Base-by-base conservation (phyloP, 2,329 filamentous ascomycete species). In the Fonsecaea nubica region DNA sequence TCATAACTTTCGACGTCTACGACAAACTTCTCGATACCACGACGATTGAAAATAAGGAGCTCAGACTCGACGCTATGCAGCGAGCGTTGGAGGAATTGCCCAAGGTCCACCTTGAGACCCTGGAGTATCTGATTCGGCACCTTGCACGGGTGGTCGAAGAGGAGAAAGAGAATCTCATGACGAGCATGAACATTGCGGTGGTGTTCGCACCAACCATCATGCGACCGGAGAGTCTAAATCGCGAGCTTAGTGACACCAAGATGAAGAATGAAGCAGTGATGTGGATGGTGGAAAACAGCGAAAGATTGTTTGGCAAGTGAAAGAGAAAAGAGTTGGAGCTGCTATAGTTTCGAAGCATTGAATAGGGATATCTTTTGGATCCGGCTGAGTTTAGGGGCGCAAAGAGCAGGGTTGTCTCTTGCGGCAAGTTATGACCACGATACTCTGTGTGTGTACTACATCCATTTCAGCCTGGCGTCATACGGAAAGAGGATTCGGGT, bases 121-220 rank as follows among this genome's bases (percentile, higher is more conserved):
- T 99, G 7, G 93, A 97, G 77, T 97, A 96, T 77, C 84, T 99
- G 68, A 89, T 98, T 77, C 95, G 96, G 83, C 95, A 99, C 82
- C 85, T 99, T 73, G 90, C 89, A 72, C 88, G 93, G 67, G 94
- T 99, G 45, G 91, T 96, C 65, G 85, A 89, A 72, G 88, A 91
- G 70, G 91, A 96, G 76, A 86, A 86, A 45, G 91, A 96, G 77
- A 98, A 98, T 76, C 79, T 97, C 77, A 99, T 99, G 95, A 97
- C 92, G 30, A 92, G 94, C 64, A 92, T 96, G 80, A 99, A 99
- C 76, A 82, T 98, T 68, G 93, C 95, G 3, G 95, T 99, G 50
- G 95, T 99, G 42, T 99, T 99, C 77, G 95, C 95, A 8, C 95
- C 95, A 7, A 99, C 95, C 0, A 96, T 99, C 73, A 96, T 99